phyloP scores from a whole-genome alignment of 2,329 filamentous ascomycete species.

The Colletotrichum endophyticum region DNA sequence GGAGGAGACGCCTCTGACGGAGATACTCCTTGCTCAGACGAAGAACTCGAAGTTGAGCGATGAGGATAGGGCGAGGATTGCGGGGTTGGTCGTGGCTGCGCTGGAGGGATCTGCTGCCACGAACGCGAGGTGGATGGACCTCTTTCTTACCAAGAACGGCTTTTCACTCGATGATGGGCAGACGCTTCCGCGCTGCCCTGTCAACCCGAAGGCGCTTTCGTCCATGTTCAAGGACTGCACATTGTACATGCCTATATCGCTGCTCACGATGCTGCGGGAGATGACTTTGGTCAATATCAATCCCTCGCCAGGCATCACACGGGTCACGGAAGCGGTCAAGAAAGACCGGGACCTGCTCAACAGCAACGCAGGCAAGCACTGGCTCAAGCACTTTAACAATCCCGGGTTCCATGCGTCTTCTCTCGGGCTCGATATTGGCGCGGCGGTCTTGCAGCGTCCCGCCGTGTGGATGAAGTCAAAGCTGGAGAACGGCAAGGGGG shows the following conservation, averaged over 20 bases:
- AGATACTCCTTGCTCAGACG: slow-evolving; percentile 9
- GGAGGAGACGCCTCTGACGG: slow-evolving; percentile 21
- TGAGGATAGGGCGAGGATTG: slow-evolving; percentile 19
- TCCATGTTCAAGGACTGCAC: slow-evolving; percentile 17
- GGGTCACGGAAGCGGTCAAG: slow-evolving; percentile 28
- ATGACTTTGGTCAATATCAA: slow-evolving; percentile 26
- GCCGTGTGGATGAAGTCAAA: not conserved
- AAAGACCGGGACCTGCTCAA: slow-evolving; percentile 25
- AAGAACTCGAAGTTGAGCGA: not conserved
- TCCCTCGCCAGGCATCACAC: slow-evolving; percentile 23
- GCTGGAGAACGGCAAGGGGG: not conserved
- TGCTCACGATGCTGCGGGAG: slow-evolving; percentile 23
- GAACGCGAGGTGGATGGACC: slow-evolving; percentile 33
- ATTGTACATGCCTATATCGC: slow-evolving; percentile 18
- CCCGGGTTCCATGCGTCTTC: not conserved
- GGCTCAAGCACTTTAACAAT: slow-evolving; percentile 28
- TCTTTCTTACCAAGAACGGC: slow-evolving; percentile 34
- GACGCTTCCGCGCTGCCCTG: slow-evolving; percentile 28
- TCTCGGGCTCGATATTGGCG: not conserved
- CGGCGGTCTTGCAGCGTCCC: not conserved
- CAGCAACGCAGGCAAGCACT: slow-evolving; percentile 34
- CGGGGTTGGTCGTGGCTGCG: slow-evolving; percentile 25
- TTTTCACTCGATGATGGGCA: slow-evolving; percentile 25
- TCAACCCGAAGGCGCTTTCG: slow-evolving; percentile 12
- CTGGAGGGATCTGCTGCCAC: slow-evolving; percentile 31